Evolutionary conservation across 495 filamentous ascomycete species (phyloP), one percentile per base, ranked within the genome.

Genomic region (Pyrenula aspistea): DNA sequence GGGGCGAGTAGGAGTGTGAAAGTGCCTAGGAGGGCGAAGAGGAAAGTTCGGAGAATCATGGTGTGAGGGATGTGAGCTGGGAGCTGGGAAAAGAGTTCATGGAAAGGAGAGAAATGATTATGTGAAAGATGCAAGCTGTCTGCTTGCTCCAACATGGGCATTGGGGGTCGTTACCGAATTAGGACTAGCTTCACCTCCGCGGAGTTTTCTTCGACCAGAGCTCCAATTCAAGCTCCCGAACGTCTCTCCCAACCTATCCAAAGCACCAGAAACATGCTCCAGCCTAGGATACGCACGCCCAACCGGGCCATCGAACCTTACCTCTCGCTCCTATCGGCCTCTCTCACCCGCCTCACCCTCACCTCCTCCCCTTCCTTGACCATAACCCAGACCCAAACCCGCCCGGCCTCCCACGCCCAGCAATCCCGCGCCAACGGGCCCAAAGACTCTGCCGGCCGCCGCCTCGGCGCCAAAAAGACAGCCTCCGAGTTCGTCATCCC

Each of bases 381-480:
- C 53, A 57, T 10, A 47, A 57, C 57, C 25, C 47, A 53, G 63
- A 65, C 67, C 53, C 71, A 76, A 66, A 63, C 80, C 56, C 78
- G 93, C 63, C 77, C 90, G 71, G 92, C 94, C 60, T 83, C 87
- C 1, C 89, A 95, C 76, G 85, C 87, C 67, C 71, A 88, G 24
- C 88, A 96, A 77, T 89, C 89, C 63, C 83, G 88, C 54, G 92
- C 92, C 68, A 95, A 85, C 68, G 70, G 85, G 60, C 80, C 82
- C 66, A 89, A 89, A 68, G 85, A 95, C 66, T 88, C 90, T 1
- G 81, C 91, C 12, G 91, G 93, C 56, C 96, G 96, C 74, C 88
- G 95, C 65, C 77, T 97, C 55, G 93, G 93, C 51, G 90, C 91
- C 2, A 99, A 99, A 76, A 92, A 89, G 76, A 83, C 84, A 2